Evolutionary conservation across 495 filamentous ascomycete species (phyloP).

Genomic region (Daldinia vernicosa): DNA sequence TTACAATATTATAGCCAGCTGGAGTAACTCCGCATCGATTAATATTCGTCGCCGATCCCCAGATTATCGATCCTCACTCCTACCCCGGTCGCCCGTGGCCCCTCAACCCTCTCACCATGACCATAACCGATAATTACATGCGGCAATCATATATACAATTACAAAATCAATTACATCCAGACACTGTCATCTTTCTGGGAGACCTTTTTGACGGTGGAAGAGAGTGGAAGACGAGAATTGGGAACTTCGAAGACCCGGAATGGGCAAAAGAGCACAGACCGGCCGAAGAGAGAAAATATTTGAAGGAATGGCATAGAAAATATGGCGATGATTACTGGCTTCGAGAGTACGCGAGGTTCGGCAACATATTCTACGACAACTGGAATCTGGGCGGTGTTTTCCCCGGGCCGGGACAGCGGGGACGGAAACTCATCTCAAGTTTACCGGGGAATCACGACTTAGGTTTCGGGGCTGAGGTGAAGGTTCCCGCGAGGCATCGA

Average conservation of each 20-base stretch:
- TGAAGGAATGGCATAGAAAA: conserved; percentile 72
- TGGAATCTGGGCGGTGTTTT: conserved; percentile 58
- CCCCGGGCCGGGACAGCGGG: conserved; percentile 52
- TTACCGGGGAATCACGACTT: conserved; percentile 97
- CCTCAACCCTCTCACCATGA: conserved; percentile 77
- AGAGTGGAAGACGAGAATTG: conserved; percentile 81
- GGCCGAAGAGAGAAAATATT: conserved; percentile 56
- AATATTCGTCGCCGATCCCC: conserved; percentile 93
- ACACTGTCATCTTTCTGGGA: conserved; percentile 88
- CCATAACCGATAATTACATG: conserved; percentile 89
- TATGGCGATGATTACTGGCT: conserved; percentile 85
- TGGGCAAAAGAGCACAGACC: conserved; percentile 60
- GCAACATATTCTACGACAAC: conserved; percentile 75
- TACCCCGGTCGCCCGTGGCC: conserved; percentile 95
- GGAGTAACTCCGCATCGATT: conserved; percentile 84
- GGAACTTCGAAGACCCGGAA: conserved; percentile 67
- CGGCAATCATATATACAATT: conserved; percentile 78
- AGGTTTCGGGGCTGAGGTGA: conserved; percentile 89
- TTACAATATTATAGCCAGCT: conserved; percentile 63
- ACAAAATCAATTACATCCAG: conserved; percentile 74
- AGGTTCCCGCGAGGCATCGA: conserved; percentile 76
- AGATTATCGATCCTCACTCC: conserved; percentile 95
- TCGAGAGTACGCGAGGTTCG: conserved; percentile 81
- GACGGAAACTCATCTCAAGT: conserved; percentile 76
- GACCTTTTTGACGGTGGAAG: conserved; percentile 97